These are phyloP conservation scores for Marasmius oreades DNA, from an alignment of 1,284 basidiomycete genomes.

Conservation along the genomic window DNA sequence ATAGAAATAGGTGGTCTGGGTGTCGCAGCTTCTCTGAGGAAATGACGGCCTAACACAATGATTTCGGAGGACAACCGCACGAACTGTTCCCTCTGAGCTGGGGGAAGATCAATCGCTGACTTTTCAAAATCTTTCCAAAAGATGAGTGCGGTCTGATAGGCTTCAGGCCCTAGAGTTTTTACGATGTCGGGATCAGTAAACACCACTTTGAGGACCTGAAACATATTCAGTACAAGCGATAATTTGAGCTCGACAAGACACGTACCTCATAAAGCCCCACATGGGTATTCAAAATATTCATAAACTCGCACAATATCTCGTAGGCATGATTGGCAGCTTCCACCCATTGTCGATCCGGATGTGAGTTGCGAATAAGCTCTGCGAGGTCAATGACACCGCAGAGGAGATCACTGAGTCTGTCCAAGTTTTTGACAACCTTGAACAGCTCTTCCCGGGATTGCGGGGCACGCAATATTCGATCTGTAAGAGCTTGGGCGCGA, in stretches of 20 bases:
- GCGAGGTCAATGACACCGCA: slow-evolving; percentile 97
- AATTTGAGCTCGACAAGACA: slow-evolving; percentile 18
- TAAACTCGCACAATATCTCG: slow-evolving; percentile 91
- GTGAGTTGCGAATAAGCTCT: slow-evolving; percentile 90
- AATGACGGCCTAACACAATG: slow-evolving; percentile 83
- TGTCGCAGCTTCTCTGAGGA: slow-evolving; percentile 65
- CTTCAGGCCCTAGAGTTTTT: slow-evolving; percentile 61
- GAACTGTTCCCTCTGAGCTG: slow-evolving; percentile 74
- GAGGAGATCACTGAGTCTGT: slow-evolving; percentile 91
- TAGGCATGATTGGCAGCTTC: slow-evolving; percentile 85
- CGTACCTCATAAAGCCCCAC: slow-evolving; percentile 88
- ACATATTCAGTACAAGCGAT: slow-evolving; percentile 8
- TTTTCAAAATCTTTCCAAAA: slow-evolving; percentile 98
- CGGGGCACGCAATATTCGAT: slow-evolving; percentile 65
- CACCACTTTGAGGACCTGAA: slow-evolving; percentile 61
- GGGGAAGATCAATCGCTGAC: slow-evolving; percentile 90
- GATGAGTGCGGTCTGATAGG: slow-evolving; percentile 82
- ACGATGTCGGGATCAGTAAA: slow-evolving; percentile 61
- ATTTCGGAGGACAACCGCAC: slow-evolving; percentile 92
- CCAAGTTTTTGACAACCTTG: slow-evolving; percentile 89
- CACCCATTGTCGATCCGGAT: slow-evolving; percentile 85
- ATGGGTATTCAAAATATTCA: slow-evolving; percentile 97
- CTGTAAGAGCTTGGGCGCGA: slow-evolving; percentile 71
- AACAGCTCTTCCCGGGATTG: slow-evolving; percentile 70
- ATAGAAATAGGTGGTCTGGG: slow-evolving; percentile 65